Conservation (phyloP, 257 asterid genomes). For the Lantana camara region DNA sequence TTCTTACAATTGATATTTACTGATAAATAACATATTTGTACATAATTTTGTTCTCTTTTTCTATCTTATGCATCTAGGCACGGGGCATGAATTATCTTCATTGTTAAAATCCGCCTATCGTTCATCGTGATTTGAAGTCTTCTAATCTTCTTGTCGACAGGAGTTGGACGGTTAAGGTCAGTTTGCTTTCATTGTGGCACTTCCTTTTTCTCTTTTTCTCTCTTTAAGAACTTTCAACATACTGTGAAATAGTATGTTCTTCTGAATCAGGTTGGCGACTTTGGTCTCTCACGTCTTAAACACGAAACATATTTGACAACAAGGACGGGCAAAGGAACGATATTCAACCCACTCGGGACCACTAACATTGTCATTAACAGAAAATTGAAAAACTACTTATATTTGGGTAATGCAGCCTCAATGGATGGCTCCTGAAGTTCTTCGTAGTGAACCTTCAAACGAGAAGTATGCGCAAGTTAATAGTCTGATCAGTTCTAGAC, state of each 20-base stretch:
- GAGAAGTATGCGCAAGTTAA: conserved; percentile 69
- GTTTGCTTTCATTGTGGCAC: conserved; percentile 9
- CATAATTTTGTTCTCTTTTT: too few relatives aligned
- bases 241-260: conserved; percentile 2
- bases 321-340: conserved; percentile 97
- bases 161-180: conserved; percentile 98
- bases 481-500: background rate
- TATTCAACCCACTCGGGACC: conserved; percentile 38
- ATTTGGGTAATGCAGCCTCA: conserved; percentile 70
- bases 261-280: conserved; percentile 83
- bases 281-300: conserved; percentile 93
- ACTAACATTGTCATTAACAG: conserved; percentile 19
- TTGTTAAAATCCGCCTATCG: conserved; percentile 81
- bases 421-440: conserved; percentile 99
- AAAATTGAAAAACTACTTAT: background rate
- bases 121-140: conserved; percentile 94
- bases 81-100: conserved; percentile 98
- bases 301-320: conserved; percentile 82
- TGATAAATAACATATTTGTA: too few relatives aligned
- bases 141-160: conserved; percentile 97
- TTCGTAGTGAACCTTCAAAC: conserved; percentile 88
- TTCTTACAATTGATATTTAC: background rate
- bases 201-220: background rate
- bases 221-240: background rate
- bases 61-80: conserved; percentile 51